Percentiles rank a stretch among this genome's conserved stretches.
Evolutionary conservation across 352 stramenopile species (phyloP).

Genomic region (Thalassiosira sp.): DNA sequence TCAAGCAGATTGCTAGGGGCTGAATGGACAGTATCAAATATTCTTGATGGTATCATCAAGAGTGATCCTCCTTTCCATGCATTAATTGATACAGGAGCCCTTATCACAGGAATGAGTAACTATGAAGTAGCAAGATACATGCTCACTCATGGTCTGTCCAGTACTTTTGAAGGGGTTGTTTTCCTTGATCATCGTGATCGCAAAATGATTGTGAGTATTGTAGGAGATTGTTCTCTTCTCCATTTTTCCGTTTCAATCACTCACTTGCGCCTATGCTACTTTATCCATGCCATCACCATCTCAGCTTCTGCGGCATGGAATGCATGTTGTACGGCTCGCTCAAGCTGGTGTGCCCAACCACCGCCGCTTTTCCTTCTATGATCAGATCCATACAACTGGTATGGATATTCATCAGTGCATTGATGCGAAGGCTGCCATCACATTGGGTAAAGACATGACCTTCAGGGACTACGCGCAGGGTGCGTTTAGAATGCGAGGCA

Average conservation of each 20-base stretch:
- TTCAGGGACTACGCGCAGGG: slow-evolving; percentile 91
- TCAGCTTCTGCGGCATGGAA: slow-evolving; percentile 90
- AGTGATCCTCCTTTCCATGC: slow-evolving; percentile 84
- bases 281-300: neutral
- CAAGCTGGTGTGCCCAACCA: slow-evolving; percentile 82
- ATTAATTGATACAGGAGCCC: slow-evolving; percentile 89
- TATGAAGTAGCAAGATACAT: slow-evolving; percentile 88
- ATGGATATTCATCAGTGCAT: slow-evolving; percentile 93
- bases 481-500: slow-evolving; percentile 90
- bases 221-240: neutral
- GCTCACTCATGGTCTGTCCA: slow-evolving; percentile 82
- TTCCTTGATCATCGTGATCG: slow-evolving; percentile 88
- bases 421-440: slow-evolving; percentile 85
- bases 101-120: slow-evolving; percentile 91
- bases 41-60: slow-evolving; percentile 85
- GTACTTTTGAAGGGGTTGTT: slow-evolving; percentile 87
- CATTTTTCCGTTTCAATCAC: slow-evolving; percentile 1
- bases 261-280: neutral
- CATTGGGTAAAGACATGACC: slow-evolving; percentile 94
- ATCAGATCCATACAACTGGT: slow-evolving; percentile 91
- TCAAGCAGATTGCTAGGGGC: slow-evolving; percentile 71
- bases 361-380: slow-evolving; percentile 90
- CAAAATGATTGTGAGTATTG: slow-evolving; percentile 83
- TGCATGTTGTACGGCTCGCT: slow-evolving; percentile 90
- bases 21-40: slow-evolving; percentile 80